phyloP scores from a whole-genome alignment of 345 rosid genomes.

The Citrus mangshanensis region DNA sequence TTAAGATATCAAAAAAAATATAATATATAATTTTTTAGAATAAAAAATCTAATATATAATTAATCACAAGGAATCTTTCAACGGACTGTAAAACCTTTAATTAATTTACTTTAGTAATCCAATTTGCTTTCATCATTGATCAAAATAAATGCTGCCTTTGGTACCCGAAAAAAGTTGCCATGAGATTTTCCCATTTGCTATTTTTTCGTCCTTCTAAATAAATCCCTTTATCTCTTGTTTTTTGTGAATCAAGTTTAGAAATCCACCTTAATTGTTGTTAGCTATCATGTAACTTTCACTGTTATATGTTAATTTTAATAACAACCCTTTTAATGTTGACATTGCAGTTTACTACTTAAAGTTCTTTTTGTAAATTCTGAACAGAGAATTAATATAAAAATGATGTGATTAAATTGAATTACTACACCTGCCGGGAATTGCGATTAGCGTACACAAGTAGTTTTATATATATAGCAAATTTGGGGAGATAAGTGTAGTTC shows the following conservation, averaged over 20 bases:
- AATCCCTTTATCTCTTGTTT: conserved; percentile 17
- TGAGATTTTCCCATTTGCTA: neutral
- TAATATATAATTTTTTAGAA: neutral
- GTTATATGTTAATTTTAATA: neutral
- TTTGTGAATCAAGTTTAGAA: conserved; percentile 26
- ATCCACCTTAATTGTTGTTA: conserved; percentile 16
- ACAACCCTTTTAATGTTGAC: conserved; percentile 25
- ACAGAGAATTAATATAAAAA: neutral
- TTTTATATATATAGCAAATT: too few relatives aligned
- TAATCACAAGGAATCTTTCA: neutral
- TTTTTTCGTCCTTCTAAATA: conserved; percentile 5
- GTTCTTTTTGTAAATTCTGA: neutral
- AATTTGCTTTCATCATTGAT: neutral
- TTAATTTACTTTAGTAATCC: neutral
- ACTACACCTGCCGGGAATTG: neutral
- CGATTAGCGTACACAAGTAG: too few relatives aligned
- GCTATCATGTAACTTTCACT: conserved; percentile 27
- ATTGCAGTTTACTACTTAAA: conserved; percentile 10
- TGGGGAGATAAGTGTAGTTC: neutral
- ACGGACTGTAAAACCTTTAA: neutral
- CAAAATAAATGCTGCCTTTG: neutral
- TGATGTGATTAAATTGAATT: neutral
- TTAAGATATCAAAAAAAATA: too few relatives aligned
- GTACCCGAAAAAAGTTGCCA: neutral
- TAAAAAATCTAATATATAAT: neutral